Conservation (phyloP, 2,329 filamentous ascomycete species). For the Gyromitra esculenta region DNA sequence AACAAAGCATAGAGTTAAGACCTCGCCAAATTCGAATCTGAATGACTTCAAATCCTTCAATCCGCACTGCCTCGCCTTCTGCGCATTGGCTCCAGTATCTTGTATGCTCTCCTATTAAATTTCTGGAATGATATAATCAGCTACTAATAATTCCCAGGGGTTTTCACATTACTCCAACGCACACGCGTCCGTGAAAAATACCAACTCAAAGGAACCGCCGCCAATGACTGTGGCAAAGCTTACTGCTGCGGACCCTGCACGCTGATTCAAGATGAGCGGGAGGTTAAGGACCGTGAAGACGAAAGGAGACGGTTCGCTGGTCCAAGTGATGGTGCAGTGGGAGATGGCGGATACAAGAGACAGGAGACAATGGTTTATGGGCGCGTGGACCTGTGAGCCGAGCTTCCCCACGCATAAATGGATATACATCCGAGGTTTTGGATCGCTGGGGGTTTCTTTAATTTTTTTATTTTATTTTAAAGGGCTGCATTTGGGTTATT, state of each 20-base stretch:
- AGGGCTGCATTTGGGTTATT: conserved; percentile 38
- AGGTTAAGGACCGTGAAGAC: conserved; percentile 57
- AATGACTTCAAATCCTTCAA: conserved; percentile 56
- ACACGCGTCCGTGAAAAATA: conserved; percentile 57
- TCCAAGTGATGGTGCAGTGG: conserved; percentile 56
- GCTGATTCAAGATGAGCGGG: conserved; percentile 57
- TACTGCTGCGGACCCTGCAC: conserved; percentile 57
- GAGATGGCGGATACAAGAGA: conserved; percentile 57
- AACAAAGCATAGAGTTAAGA: conserved; percentile 58
- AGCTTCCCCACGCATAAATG: background rate
- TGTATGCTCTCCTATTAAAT: conserved; percentile 43
- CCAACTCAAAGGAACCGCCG: conserved; percentile 56
- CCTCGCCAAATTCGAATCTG: conserved; percentile 57
- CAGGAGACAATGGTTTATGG: conserved; percentile 57
- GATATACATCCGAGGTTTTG: background rate
- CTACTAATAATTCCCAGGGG: conserved; percentile 50
- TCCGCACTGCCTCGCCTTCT: conserved; percentile 56
- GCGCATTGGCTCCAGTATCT: conserved; percentile 55
- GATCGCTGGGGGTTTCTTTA: conserved; percentile 12
- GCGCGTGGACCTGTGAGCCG: conserved; percentile 50
- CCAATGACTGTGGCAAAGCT: conserved; percentile 56
- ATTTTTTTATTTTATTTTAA: conserved; percentile 12
- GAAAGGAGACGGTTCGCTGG: conserved; percentile 56
- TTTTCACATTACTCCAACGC: conserved; percentile 58
- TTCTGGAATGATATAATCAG: background rate